Conservation (phyloP, 2,329 filamentous ascomycete species). For the Emmonsiellopsis sp. region DNA sequence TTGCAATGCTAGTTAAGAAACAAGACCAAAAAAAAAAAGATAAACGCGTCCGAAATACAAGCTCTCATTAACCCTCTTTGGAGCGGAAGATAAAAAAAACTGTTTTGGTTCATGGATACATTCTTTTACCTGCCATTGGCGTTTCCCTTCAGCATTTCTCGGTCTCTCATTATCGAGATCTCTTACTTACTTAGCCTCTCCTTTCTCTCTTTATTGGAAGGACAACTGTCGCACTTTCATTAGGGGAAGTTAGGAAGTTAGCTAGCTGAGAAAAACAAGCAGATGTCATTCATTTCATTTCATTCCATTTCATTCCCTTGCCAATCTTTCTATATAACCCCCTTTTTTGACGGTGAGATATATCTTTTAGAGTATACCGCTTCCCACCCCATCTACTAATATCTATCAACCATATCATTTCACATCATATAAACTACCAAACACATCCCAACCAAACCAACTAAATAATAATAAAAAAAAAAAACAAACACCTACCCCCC, state of each 20-base stretch:
- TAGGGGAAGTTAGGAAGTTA: no score
- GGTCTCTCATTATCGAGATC: background rate
- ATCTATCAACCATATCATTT: background rate
- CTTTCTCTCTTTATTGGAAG: background rate
- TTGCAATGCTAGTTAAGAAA: background rate
- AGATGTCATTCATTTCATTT: background rate
- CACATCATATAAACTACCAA: background rate
- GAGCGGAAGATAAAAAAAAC: background rate
- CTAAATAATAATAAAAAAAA: background rate
- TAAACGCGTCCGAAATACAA: background rate
- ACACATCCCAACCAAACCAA: no score
- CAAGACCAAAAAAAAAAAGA: background rate
- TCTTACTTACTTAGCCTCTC: background rate
- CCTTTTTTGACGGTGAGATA: no score
- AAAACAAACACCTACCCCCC: background rate
- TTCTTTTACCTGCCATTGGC: background rate
- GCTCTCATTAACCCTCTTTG: background rate
- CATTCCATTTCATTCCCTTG: background rate
- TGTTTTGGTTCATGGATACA: background rate
- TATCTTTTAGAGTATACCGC: no score
- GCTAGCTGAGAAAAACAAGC: no score
- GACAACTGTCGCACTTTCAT: no score
- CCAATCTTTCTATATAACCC: no score
- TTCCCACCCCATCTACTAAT: no score
- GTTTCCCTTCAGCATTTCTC: no score